Evolutionary conservation across 176 grass and related monocot species (phyloP).

Genomic region (Ananas comosus): DNA sequence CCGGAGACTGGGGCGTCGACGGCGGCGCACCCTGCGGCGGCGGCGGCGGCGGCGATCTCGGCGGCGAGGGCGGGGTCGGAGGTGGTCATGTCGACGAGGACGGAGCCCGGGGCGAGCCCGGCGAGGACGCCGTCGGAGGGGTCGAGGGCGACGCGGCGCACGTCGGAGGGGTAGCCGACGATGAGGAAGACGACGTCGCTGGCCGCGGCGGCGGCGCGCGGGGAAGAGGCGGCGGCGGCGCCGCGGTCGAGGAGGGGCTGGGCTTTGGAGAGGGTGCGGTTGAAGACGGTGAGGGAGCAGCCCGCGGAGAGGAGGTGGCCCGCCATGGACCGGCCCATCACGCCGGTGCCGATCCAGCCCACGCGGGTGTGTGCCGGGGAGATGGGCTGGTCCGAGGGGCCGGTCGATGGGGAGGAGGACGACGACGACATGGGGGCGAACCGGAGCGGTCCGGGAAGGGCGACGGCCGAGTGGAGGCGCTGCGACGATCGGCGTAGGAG

Average conservation of each 20-base stretch:
- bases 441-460: background rate
- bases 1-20: slow-evolving; percentile 77
- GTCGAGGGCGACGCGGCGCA: slow-evolving; percentile 60
- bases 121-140: slow-evolving; percentile 48
- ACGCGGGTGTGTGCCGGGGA: slow-evolving; percentile 43
- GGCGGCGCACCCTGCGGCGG: slow-evolving; percentile 26
- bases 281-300: slow-evolving; percentile 76
- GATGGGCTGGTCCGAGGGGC: slow-evolving; percentile 14
- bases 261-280: slow-evolving; percentile 62
- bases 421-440: slow-evolving; percentile 34
- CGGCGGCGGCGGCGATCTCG: slow-evolving; percentile 46
- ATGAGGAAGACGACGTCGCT: slow-evolving; percentile 96
- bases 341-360: slow-evolving; percentile 85
- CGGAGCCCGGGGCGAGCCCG: slow-evolving; percentile 48
- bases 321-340: slow-evolving; percentile 95
- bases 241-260: slow-evolving; percentile 49
- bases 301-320: slow-evolving; percentile 71
- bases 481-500: no score
- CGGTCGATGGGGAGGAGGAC: slow-evolving; percentile 9
- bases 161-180: slow-evolving; percentile 81
- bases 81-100: slow-evolving; percentile 93
- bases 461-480: background rate
- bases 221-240: slow-evolving; percentile 35
- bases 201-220: slow-evolving; percentile 33
- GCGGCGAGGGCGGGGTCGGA: slow-evolving; percentile 69